phyloP scores from a whole-genome alignment of 805 yeast species.

The Myxozyma kluyveri region DNA sequence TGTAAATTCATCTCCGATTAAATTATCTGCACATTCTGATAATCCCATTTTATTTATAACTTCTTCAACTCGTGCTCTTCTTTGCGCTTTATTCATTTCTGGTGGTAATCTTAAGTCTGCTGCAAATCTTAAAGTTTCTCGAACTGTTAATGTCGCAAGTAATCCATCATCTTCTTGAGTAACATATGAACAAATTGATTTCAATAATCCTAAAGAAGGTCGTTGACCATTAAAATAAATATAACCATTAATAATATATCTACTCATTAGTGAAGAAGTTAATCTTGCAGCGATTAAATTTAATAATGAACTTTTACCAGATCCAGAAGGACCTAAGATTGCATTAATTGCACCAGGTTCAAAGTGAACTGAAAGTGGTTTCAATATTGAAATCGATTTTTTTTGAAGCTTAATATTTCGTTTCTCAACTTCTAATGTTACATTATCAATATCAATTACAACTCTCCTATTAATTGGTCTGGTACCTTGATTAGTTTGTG shows the following conservation, averaged over 20 bases:
- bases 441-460: constrained; percentile 33
- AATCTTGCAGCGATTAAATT: constrained; percentile 63
- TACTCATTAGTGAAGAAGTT: constrained; percentile 39
- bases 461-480: constrained; percentile 17
- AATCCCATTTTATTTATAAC: constrained; percentile 69
- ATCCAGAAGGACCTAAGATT: constrained; percentile 79
- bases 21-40: constrained; percentile 70
- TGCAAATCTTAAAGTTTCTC: constrained; percentile 71
- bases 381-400: constrained; percentile 42
- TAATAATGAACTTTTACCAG: constrained; percentile 69
- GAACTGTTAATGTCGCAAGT: constrained; percentile 67
- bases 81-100: constrained; percentile 43
- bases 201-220: constrained; percentile 41
- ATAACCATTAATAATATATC: constrained; percentile 43
- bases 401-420: constrained; percentile 15
- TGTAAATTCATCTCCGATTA: constrained; percentile 58
- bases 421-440: constrained; percentile 30
- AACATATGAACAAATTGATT: constrained; percentile 65
- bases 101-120: constrained; percentile 64
- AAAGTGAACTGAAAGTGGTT: constrained; percentile 52
- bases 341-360: constrained; percentile 60
- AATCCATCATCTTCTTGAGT: constrained; percentile 77
- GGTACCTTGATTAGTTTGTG: background rate
- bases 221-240: constrained; percentile 45
- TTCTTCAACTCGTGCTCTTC: constrained; percentile 49